Evolutionary conservation across 768 basidiomycete genomes (phyloP), one percentile per base, ranked within the genome.

Genomic region (Naganishia kalamii): DNA sequence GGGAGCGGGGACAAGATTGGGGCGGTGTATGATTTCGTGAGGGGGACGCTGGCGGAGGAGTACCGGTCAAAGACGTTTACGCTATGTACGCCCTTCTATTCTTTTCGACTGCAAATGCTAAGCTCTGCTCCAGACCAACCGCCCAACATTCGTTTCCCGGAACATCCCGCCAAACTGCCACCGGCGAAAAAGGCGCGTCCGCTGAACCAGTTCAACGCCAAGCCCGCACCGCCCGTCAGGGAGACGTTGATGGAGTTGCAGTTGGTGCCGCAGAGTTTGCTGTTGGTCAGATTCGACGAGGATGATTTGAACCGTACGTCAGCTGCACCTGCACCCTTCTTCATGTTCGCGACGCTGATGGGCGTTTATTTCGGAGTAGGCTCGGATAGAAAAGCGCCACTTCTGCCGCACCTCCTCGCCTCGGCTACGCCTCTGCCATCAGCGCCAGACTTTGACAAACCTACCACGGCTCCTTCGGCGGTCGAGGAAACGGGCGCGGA

Each of bases 231-330:
- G 10, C 50, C 65, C 5, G 49, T 62, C 10, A 61, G 65, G 33
- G 70, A 72, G 66, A 72, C 68, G 2, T 62, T 77, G 49, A 65
- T 66, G 30, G 74, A 75, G 35, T 52, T 77, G 41, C 72, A 75
- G 8, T 52, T 77, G 23, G 76, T 77, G 7, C 76, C 76, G 4
- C 76, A 77, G 70, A 73, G 71, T 68, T 71, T 77, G 23, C 48
- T 77, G 66, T 48, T 75, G 65, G 68, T 77, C 10, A 63, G 66
- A 41, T 77, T 73, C 67, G 72, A 71, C 23, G 76, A 75, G 25
- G 76, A 75, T 12, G 70, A 62, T 13, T 67, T 76, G 74, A 77
- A 77, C 65, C 71, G 75, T 77, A 49, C 66, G 75, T 71, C 11
- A 0, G 7, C 23, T 29, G 63, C 33, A 21, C 12, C 54, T n/a